Percentiles rank a stretch among this genome's conserved stretches.
Evolutionary conservation across 2,329 filamentous ascomycete species (phyloP).

Genomic region (Tolypocladium tropicale): DNA sequence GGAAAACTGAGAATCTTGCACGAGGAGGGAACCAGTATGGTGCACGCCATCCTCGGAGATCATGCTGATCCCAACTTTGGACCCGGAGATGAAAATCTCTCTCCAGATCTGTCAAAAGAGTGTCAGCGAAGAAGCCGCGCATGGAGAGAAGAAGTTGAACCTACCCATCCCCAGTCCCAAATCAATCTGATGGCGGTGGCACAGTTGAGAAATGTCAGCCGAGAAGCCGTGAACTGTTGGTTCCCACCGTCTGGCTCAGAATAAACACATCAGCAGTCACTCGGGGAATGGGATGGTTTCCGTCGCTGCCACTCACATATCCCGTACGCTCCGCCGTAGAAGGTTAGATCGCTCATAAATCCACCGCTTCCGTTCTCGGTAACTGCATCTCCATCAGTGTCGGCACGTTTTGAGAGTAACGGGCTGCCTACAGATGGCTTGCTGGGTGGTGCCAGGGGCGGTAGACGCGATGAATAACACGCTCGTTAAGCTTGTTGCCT

Average conservation of each 20-base stretch:
- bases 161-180: not conserved
- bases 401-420: no score
- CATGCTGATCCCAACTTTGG: no score
- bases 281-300: no score
- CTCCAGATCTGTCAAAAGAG: no score
- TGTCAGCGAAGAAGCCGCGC: no score
- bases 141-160: not conserved
- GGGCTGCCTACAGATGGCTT: not conserved
- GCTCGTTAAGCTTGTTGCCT: not conserved
- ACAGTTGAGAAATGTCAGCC: not conserved
- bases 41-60: not conserved
- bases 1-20: not conserved
- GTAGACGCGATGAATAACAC: not conserved
- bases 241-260: not conserved
- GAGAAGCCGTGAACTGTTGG: not conserved
- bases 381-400: no score
- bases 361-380: not conserved
- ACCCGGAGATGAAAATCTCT: no score
- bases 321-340: not conserved
- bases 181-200: not conserved
- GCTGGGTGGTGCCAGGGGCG: not conserved
- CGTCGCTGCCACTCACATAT: not conserved
- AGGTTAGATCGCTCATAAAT: not conserved
- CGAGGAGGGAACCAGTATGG: not conserved
- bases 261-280: no score